phyloP scores from a whole-genome alignment of 1,139 yeast genomes.

The Sugiyamaella novakii region DNA sequence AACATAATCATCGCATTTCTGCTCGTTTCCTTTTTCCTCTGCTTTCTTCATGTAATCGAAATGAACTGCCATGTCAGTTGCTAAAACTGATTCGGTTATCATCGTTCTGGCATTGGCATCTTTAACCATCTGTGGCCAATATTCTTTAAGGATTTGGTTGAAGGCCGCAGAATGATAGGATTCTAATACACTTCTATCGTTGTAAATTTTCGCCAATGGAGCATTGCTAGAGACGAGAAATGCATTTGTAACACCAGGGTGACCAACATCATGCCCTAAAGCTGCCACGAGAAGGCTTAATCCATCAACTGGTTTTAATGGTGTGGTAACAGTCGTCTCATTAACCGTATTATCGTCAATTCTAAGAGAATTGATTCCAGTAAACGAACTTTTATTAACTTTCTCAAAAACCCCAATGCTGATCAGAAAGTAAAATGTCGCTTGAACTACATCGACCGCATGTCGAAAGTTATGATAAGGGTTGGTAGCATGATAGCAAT shows the following conservation, averaged over 20 bases:
- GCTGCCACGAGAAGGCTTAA: conserved; percentile 75
- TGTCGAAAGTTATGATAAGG: conserved; percentile 95
- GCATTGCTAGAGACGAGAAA: conserved; percentile 64
- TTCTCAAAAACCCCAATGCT: conserved; percentile 43
- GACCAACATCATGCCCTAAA: conserved; percentile 93
- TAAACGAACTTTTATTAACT: conserved; percentile 45
- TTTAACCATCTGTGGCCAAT: conserved; percentile 60
- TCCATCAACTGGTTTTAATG: conserved; percentile 47
- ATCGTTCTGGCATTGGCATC: conserved; percentile 25
- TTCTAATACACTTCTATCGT: conserved; percentile 74
- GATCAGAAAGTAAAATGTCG: conserved; percentile 67
- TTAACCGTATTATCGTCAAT: neutral
- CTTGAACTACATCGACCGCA: conserved; percentile 94
- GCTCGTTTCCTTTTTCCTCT: conserved; percentile 13
- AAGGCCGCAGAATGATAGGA: conserved; percentile 80
- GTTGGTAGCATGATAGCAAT: conserved; percentile 78
- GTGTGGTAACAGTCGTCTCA: conserved; percentile 1
- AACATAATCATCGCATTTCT: neutral
- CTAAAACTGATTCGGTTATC: conserved; percentile 54
- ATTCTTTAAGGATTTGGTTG: conserved; percentile 56
- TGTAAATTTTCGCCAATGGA: conserved; percentile 64
- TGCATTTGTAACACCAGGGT: conserved; percentile 89
- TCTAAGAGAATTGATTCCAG: neutral
- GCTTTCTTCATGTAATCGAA: conserved; percentile 63
- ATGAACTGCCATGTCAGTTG: conserved; percentile 96